Conservation (phyloP, 305 asterid species). For the Rubia peregrina region DNA sequence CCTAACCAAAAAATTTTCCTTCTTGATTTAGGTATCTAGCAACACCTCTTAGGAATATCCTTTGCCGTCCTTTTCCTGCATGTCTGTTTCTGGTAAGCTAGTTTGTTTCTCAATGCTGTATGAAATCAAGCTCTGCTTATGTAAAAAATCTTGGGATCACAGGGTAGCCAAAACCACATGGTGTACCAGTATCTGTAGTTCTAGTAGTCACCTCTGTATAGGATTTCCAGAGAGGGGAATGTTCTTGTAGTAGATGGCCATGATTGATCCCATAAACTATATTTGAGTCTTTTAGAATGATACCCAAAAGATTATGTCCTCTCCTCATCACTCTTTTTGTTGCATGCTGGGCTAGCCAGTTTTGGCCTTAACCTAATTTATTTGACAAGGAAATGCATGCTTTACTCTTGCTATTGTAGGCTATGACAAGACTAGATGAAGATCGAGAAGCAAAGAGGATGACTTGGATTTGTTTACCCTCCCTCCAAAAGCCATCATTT, state of each 20-base stretch:
- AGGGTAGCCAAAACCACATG: conserved; percentile 6
- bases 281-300: neutral
- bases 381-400: conserved; percentile 38
- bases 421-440: conserved; percentile 85
- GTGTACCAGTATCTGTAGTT: neutral
- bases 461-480: conserved; percentile 29
- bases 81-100: conserved; percentile 64
- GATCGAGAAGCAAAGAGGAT: conserved; percentile 59
- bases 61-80: conserved; percentile 54
- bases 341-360: conserved; percentile 18
- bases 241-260: neutral
- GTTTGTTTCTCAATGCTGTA: conserved; percentile 13
- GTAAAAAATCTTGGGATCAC: neutral
- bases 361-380: conserved; percentile 23
- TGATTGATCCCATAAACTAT: neutral
- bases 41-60: conserved; percentile 51
- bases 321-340: neutral
- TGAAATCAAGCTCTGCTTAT: neutral
- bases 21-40: conserved; percentile 92
- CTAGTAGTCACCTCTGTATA: neutral
- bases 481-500: neutral
- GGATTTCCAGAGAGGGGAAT: neutral
- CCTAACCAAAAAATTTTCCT: conserved; percentile 59
- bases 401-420: conserved; percentile 75
- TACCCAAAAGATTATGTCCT: neutral